Conservation (phyloP, 2,329 filamentous ascomycete species). For the Fusarium heterosporum region DNA sequence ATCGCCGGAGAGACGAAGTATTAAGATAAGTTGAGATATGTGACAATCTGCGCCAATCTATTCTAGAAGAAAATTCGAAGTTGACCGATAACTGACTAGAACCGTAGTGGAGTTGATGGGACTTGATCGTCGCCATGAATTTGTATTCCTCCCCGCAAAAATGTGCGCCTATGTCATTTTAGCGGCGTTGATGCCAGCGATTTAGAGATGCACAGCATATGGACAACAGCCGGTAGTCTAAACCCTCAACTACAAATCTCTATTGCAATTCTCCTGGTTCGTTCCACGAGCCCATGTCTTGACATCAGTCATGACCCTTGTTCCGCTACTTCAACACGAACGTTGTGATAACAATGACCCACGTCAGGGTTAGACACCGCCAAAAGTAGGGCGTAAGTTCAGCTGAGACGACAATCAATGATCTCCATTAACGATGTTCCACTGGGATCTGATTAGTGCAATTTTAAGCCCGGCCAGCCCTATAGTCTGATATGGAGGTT, state of each 20-base stretch:
- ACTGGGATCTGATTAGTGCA: neutral
- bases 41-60: neutral
- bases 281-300: too few species aligned
- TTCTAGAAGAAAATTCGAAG: slow-evolving; percentile 31
- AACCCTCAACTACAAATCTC: neutral
- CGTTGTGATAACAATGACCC: neutral
- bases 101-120: slow-evolving; percentile 29
- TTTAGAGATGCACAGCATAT: neutral
- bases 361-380: neutral
- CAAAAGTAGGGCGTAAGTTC: neutral
- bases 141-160: slow-evolving; percentile 34
- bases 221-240: neutral
- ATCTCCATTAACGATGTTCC: neutral
- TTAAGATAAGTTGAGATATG: neutral
- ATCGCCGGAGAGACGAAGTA: neutral
- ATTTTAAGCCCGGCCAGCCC: neutral
- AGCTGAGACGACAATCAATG: slow-evolving; percentile 2
- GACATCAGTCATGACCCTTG: neutral
- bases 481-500: slow-evolving; percentile 2
- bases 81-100: neutral
- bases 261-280: neutral
- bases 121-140: slow-evolving; percentile 29
- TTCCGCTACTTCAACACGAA: neutral
- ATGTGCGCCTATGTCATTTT: slow-evolving; percentile 42
- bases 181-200: slow-evolving; percentile 41